These are phyloP conservation scores for Tagetes patula DNA, from an alignment of 129 eudicot genomes.

Conservation along the genomic window DNA sequence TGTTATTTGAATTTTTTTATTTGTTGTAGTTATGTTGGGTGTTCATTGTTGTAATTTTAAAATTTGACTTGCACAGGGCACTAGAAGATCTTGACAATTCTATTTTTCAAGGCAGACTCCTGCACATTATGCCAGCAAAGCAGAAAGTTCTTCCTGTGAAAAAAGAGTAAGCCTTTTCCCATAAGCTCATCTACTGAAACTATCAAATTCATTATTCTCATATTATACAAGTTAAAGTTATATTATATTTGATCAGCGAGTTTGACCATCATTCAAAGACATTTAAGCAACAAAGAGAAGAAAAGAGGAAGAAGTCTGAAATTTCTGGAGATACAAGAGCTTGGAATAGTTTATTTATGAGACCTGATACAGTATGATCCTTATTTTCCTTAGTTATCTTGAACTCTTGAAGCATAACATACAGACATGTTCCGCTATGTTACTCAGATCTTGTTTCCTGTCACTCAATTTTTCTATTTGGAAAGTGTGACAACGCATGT, in stretches of 20 bases:
- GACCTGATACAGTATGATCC: constrained; percentile 74
- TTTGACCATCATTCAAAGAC: constrained; percentile 40
- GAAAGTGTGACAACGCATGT: background rate
- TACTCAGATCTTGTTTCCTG: too few relatives aligned
- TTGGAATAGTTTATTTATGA: constrained; percentile 90
- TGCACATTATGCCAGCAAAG: constrained; percentile 89
- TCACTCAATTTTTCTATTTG: background rate
- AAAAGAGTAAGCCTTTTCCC: constrained; percentile 55
- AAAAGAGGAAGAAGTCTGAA: constrained; percentile 80
- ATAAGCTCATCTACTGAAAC: background rate
- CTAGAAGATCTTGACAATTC: constrained; percentile 77
- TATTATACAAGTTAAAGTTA: background rate
- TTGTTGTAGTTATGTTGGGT: background rate
- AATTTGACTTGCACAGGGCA: constrained; percentile 49
- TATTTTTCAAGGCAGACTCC: constrained; percentile 85
- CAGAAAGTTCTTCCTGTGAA: constrained; percentile 45
- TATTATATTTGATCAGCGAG: constrained; percentile 31
- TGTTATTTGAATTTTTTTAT: background rate
- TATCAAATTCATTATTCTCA: background rate
- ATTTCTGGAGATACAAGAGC: constrained; percentile 77
- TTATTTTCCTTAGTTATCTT: too few relatives aligned
- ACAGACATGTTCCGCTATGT: too few relatives aligned
- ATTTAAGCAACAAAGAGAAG: constrained; percentile 67
- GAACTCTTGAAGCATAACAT: too few relatives aligned
- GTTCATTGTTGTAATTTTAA: constrained; percentile 11